A percentile compares a stretch with the other conserved stretches of the same genome.
Conservation (phyloP, 208 protist genomes). For the Acanthamoeba lenticulata region DNA sequence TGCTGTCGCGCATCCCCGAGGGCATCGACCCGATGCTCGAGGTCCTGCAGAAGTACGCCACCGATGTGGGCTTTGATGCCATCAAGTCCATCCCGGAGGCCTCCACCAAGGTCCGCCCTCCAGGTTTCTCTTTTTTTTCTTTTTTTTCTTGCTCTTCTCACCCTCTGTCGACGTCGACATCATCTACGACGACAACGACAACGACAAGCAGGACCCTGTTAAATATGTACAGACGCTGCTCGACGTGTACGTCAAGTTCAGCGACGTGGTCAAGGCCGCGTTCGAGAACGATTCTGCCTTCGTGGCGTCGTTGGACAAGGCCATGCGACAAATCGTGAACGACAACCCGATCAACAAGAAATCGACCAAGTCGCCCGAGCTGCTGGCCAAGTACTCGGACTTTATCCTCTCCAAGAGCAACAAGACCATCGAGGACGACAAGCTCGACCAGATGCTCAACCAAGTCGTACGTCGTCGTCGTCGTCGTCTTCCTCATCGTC, state of each 20-base stretch:
- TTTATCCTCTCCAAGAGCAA: conserved; percentile 83
- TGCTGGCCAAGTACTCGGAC: conserved; percentile 88
- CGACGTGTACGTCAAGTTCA: conserved; percentile 83
- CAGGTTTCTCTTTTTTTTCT: too few relatives aligned
- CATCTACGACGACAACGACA: not conserved
- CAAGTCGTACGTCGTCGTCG: conserved; percentile 71
- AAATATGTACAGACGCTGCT: conserved; percentile 83
- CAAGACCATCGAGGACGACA: conserved; percentile 80
- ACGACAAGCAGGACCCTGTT: conserved; percentile 68
- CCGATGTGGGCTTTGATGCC: conserved; percentile 71
- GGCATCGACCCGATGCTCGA: conserved; percentile 76
- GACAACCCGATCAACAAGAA: conserved; percentile 61
- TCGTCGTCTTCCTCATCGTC: not conserved
- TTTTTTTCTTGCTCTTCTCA: too few relatives aligned
- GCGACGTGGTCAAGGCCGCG: conserved; percentile 74
- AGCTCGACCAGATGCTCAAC: conserved; percentile 83
- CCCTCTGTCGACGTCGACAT: not conserved
- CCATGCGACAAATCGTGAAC: conserved; percentile 25
- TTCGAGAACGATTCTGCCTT: conserved; percentile 83
- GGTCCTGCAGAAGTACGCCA: conserved; percentile 82
- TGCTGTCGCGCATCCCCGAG: conserved; percentile 79
- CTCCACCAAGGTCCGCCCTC: not conserved
- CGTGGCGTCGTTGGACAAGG: conserved; percentile 83
- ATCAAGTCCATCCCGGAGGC: conserved; percentile 70
- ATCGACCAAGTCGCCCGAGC: conserved; percentile 83